A percentile compares a stretch with the other conserved stretches of the same genome.
phyloP scores from a whole-genome alignment of 2,329 filamentous ascomycete species.

The Dactylellina parvicollis region DNA sequence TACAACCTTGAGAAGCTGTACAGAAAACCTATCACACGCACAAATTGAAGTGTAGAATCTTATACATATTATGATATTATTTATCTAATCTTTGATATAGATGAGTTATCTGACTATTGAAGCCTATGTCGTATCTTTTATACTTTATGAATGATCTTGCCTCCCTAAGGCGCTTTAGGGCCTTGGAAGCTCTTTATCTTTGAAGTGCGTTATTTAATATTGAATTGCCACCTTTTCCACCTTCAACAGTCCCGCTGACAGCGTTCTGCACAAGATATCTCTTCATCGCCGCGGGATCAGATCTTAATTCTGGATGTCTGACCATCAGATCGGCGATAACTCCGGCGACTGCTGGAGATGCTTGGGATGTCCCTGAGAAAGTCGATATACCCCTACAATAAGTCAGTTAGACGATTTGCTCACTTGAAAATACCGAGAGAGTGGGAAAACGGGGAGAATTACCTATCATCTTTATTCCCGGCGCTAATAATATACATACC shows the following conservation, averaged over 20 bases:
- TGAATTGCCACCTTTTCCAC: background rate
- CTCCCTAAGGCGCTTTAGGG: no score
- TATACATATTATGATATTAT: no score
- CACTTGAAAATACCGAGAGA: background rate
- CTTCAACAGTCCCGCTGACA: slow-evolving; percentile 4
- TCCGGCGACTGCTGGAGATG: slow-evolving; percentile 3
- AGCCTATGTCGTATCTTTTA: no score
- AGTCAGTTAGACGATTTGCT: background rate
- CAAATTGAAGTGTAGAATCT: no score
- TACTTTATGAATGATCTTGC: no score
- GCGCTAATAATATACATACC: slow-evolving; percentile 67
- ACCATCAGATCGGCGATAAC: slow-evolving; percentile 18
- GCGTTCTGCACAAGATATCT: background rate
- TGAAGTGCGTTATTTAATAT: slow-evolving; percentile 6
- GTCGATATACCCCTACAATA: background rate
- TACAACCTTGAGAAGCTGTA: no score
- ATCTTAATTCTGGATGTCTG: background rate
- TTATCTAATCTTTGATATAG: no score
- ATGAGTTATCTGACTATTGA: no score
- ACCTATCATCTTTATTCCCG: slow-evolving; percentile 61
- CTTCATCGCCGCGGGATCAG: slow-evolving; percentile 7
- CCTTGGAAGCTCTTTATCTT: background rate
- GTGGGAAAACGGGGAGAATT: background rate
- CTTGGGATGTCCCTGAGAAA: slow-evolving; percentile 15
- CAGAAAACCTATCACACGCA: no score